phyloP scores from a whole-genome alignment of 345 rosid species.

The Populus pruinosa region DNA sequence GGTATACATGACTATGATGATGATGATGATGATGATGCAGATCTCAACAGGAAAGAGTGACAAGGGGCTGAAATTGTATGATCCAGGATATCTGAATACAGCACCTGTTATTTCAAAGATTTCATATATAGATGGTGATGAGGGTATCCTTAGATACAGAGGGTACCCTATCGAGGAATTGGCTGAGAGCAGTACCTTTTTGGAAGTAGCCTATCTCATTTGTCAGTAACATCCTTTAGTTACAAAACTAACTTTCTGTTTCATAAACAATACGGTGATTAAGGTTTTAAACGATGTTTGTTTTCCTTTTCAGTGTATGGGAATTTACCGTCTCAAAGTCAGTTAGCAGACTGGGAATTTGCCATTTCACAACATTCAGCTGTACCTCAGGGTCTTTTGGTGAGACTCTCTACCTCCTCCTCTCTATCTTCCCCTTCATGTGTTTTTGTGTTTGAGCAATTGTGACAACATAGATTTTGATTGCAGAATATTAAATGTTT shows the following conservation, averaged over 20 bases:
- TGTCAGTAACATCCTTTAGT: slow-evolving; percentile 30
- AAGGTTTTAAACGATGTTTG: no score
- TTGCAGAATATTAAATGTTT: no score
- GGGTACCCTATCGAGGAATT: slow-evolving; percentile 83
- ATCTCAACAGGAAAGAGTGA: slow-evolving; percentile 65
- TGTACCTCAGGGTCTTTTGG: slow-evolving; percentile 89
- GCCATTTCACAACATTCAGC: slow-evolving; percentile 94
- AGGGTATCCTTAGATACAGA: slow-evolving; percentile 78
- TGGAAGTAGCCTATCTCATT: slow-evolving; percentile 76
- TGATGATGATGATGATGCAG: slow-evolving; percentile 25
- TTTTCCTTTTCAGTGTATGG: slow-evolving; percentile 69
- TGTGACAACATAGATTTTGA: no score
- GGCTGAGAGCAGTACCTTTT: slow-evolving; percentile 67
- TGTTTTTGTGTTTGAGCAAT: no score
- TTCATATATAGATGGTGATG: slow-evolving; percentile 93
- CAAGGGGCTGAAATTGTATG: slow-evolving; percentile 80
- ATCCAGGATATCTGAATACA: slow-evolving; percentile 90
- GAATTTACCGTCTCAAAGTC: slow-evolving; percentile 64
- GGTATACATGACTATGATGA: no score
- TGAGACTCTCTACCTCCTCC: slow-evolving; percentile 13
- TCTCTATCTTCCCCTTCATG: no score
- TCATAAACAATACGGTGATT: no score
- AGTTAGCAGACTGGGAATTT: slow-evolving; percentile 95
- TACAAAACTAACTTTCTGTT: no score
- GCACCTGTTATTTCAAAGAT: slow-evolving; percentile 87